Conservation (phyloP, 371 early-diverging fungal genomes). For the Rhizopus delemar region DNA sequence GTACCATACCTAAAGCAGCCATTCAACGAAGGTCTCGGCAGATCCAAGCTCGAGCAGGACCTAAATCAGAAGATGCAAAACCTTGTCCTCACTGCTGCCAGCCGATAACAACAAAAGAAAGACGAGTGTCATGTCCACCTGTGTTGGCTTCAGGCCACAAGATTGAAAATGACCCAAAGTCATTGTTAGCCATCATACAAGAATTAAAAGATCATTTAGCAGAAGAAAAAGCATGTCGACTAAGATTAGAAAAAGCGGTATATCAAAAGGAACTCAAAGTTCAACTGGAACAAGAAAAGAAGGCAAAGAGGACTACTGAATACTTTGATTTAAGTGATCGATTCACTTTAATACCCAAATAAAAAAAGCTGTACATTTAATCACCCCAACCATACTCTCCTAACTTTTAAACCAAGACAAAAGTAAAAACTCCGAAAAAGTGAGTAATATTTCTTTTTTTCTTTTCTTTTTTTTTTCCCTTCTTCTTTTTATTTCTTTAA, state of each 20-base stretch:
- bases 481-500: not conserved
- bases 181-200: constrained; percentile 29
- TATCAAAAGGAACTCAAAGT: constrained; percentile 10
- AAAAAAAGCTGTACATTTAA: not conserved
- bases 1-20: constrained; percentile 35
- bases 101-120: not conserved
- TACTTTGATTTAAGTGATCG: not conserved
- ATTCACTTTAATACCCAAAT: not conserved
- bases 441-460: not conserved
- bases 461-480: constrained; percentile 2
- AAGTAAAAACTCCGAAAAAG: not conserved
- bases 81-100: constrained; percentile 45
- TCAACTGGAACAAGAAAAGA: not conserved
- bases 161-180: constrained; percentile 7
- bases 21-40: constrained; percentile 41
- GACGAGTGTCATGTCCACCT: constrained; percentile 32
- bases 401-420: too few species aligned
- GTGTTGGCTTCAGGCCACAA: constrained; percentile 27
- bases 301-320: not conserved
- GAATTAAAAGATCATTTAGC: constrained; percentile 44
- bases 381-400: too few species aligned
- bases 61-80: not conserved
- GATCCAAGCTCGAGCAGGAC: constrained; percentile 37
- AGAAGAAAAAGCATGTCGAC: constrained; percentile 50
- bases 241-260: constrained; percentile 27